These are phyloP conservation scores for Blastocladiella emersonii DNA, from an alignment of 371 early-diverging fungal species.

Conservation along the genomic window DNA sequence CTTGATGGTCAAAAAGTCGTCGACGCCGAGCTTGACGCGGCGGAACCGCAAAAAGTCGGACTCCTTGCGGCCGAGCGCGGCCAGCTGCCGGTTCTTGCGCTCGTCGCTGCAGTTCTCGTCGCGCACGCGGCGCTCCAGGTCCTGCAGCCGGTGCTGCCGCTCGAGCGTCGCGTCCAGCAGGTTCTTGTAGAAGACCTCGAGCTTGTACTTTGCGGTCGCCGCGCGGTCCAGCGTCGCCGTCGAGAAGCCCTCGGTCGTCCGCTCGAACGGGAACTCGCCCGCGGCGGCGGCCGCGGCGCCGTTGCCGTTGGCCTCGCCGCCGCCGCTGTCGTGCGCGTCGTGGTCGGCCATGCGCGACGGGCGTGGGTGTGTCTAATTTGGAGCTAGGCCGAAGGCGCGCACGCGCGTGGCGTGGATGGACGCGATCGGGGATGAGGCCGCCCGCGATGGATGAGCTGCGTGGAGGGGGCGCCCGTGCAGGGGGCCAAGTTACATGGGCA, in stretches of 20 bases:
- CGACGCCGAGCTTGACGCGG: slow-evolving; percentile 77
- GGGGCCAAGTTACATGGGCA: no score
- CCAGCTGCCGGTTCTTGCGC: slow-evolving; percentile 66
- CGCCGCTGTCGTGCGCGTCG: no score
- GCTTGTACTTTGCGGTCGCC: slow-evolving; percentile 66
- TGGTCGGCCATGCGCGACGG: no score
- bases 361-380: no score
- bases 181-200: slow-evolving; percentile 78
- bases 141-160: slow-evolving; percentile 65
- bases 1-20: slow-evolving; percentile 90
- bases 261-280: slow-evolving; percentile 12
- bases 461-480: no score
- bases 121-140: slow-evolving; percentile 59
- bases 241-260: slow-evolving; percentile 52
- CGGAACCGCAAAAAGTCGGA: slow-evolving; percentile 83
- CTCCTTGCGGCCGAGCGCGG: slow-evolving; percentile 68
- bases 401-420: no score
- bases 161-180: slow-evolving; percentile 77
- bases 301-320: no score
- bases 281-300: not conserved
- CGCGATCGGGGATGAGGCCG: no score
- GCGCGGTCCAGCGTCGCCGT: slow-evolving; percentile 67
- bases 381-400: no score
- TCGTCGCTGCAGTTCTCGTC: slow-evolving; percentile 70
- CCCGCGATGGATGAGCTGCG: no score